These are phyloP conservation scores for Lactarius sanguifluus DNA, from an alignment of 768 basidiomycete species.

Conservation along the genomic window DNA sequence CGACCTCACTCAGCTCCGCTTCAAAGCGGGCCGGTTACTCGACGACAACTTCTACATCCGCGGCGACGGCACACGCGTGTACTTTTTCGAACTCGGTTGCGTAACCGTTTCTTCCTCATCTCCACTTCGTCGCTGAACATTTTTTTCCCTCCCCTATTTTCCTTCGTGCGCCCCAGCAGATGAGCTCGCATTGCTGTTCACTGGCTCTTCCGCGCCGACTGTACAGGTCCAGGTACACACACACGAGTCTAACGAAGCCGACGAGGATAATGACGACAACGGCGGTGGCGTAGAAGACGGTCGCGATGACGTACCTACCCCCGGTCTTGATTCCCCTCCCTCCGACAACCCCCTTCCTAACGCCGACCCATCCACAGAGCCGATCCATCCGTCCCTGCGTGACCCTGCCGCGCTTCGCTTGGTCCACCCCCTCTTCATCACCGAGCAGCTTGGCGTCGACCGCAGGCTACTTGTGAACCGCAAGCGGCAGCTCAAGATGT, in stretches of 20 bases:
- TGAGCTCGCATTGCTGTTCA: conserved; percentile 77
- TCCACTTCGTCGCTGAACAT: background rate
- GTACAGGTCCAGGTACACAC: conserved; percentile 32
- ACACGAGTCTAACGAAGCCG: conserved; percentile 37
- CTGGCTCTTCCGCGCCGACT: conserved; percentile 51
- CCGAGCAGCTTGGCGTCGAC: conserved; percentile 87
- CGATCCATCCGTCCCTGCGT: conserved; percentile 32
- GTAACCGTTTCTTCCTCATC: background rate
- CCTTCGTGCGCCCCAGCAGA: conserved; percentile 43
- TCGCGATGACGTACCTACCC: background rate
- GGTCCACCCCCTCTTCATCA: conserved; percentile 66
- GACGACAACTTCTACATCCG: conserved; percentile 95
- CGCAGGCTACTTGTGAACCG: conserved; percentile 88
- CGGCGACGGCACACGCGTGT: conserved; percentile 96
- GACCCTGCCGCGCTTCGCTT: conserved; percentile 34
- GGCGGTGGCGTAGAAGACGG: conserved; percentile 4
- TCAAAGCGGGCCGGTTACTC: conserved; percentile 83
- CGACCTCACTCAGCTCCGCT: conserved; percentile 92
- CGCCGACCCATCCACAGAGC: conserved; percentile 1
- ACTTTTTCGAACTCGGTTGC: conserved; percentile 88
- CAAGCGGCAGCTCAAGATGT: conserved; percentile 96
- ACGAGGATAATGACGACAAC: conserved; percentile 39
- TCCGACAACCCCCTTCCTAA: background rate
- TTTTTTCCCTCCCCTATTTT: background rate
- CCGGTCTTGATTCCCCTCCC: background rate